phyloP scores from a whole-genome alignment of 2,329 filamentous ascomycete genomes.

The Hypoxylon sp. region DNA sequence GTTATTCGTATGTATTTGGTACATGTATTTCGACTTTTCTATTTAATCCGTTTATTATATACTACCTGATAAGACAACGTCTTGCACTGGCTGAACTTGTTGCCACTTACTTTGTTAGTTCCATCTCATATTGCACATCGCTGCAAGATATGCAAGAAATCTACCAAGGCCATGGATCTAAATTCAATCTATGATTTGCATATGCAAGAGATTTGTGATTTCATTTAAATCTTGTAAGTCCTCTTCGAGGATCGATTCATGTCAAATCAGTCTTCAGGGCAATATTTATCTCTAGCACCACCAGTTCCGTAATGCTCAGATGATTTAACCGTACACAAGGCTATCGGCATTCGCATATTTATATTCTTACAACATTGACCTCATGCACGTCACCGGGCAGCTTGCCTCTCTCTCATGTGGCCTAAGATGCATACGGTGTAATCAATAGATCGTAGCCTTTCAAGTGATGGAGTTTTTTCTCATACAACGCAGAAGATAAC shows the following conservation, averaged over 20 bases:
- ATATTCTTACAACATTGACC: slow-evolving; percentile 1
- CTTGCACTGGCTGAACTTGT: neutral
- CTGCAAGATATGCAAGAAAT: neutral
- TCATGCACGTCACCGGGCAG: slow-evolving; percentile 11
- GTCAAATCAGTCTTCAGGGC: slow-evolving; percentile 14
- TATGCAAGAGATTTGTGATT: slow-evolving; percentile 6
- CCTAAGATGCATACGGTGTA: neutral
- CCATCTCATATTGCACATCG: neutral
- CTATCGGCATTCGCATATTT: slow-evolving; percentile 22
- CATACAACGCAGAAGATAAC: no score
- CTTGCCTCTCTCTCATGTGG: neutral
- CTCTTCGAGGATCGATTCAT: slow-evolving; percentile 5
- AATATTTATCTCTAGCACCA: slow-evolving; percentile 19
- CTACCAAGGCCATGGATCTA: slow-evolving; percentile 8
- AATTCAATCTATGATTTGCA: slow-evolving; percentile 7
- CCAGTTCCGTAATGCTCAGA: slow-evolving; percentile 8
- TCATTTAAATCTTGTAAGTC: neutral
- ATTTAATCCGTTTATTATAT: no score
- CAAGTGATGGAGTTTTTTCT: neutral
- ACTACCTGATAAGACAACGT: no score
- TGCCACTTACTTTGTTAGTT: neutral
- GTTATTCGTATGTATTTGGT: no score
- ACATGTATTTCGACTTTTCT: no score
- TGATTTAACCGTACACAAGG: slow-evolving; percentile 19
- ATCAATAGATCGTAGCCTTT: neutral